Base-by-base conservation (phyloP, 768 basidiomycete genomes). In the Termitomyces sp. region DNA sequence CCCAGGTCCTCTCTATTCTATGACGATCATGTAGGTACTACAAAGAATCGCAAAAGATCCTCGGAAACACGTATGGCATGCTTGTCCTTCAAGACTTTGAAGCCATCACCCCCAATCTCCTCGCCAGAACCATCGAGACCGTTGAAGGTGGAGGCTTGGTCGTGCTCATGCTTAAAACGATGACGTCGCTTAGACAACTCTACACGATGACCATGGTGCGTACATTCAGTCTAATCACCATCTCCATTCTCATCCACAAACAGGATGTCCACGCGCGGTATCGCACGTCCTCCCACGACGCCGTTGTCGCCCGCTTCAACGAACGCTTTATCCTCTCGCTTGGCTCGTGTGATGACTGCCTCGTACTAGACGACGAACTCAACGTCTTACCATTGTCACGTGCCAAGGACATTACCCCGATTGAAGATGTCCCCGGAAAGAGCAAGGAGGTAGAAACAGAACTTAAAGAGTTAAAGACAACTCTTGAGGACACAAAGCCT, bases 31-130 rank as follows among this genome's bases (percentile, higher is more conserved):
- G 5, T 22, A 60, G 59, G 22, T 60, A 60, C 46, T 60, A 60
- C 53, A 60, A 60, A 46, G 59, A 60, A 40, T 60, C 59, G n/a
- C 56, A 60, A 40, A 60, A 60, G 33, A 60, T 60, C 38, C 83
- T 99, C 33, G 97, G 96, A 62, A 91, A 98, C 66, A 99, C 97
- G 0, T 98, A 89, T 69, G 96, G 96, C 40, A 98, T 98, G 94
- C 86, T 91, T 56, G 83, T 98, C 1, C 75, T 99, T 46, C 97
- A 98, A 71, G 97, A 98, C 65, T 99, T 98, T 60, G 97, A 99
- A 67, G 96, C 97, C 5, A 84, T 99, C 57, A 99, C 97, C 2
- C 97, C 97, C 15, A 99, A 99, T 73, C 73, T 98, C 46, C 86
- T 98, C 40, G 97, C 97, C 4, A 79, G 96, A 56, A 98, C 97